These are phyloP conservation scores for Rubia yunnanensis DNA, from an alignment of 257 asterid genomes.

Conservation along the genomic window DNA sequence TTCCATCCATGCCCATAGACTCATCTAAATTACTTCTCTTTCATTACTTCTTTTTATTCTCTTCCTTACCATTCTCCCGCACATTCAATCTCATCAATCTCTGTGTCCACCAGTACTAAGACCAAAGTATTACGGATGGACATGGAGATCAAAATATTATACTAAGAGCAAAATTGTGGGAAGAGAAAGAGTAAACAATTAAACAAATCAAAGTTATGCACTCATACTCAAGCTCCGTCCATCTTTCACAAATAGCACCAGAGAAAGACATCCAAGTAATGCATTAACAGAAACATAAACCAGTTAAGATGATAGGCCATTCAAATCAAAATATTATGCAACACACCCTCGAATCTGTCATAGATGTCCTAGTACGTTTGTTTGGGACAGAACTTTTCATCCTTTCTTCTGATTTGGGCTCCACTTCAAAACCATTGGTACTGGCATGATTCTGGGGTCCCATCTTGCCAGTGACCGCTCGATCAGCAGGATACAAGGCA, in stretches of 20 bases:
- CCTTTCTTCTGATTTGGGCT: slow-evolving; percentile 66
- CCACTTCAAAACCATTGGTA: slow-evolving; percentile 57
- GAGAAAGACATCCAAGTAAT: slow-evolving; percentile 3
- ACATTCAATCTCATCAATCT: background rate
- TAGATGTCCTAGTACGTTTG: slow-evolving; percentile 90
- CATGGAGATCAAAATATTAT: too few species aligned
- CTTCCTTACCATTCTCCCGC: too few species aligned
- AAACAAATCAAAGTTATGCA: background rate
- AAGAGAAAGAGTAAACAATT: too few species aligned
- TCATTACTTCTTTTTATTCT: background rate
- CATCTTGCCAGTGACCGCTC: slow-evolving; percentile 48
- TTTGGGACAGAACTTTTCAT: slow-evolving; percentile 50
- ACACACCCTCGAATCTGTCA: slow-evolving; percentile 68
- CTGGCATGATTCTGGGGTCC: slow-evolving; percentile 54
- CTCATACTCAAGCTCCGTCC: background rate
- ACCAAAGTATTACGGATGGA: too few species aligned
- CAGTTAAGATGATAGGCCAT: slow-evolving; percentile 2
- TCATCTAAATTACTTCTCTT: background rate
- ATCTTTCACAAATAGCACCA: background rate
- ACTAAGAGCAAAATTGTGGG: background rate
- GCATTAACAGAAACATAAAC: background rate
- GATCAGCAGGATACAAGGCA: slow-evolving; percentile 49
- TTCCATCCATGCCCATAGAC: background rate
- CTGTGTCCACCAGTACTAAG: background rate
- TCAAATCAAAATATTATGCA: background rate